Conservation (phyloP, 2,329 filamentous ascomycete genomes). For the Fusarium sp. region DNA sequence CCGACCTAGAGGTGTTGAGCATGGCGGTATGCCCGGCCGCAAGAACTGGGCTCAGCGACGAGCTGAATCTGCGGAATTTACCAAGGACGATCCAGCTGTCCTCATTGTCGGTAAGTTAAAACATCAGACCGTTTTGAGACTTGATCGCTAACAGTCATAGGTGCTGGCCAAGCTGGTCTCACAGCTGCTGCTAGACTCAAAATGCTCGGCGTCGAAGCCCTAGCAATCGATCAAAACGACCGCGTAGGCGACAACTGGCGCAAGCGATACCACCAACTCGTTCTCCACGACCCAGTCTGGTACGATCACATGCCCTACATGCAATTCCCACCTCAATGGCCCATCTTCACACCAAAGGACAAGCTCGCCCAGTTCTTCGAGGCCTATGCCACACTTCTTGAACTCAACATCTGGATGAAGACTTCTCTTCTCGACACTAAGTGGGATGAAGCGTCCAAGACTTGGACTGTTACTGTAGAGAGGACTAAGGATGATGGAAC, state of each 20-base stretch:
- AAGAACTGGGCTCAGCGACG: constrained; percentile 72
- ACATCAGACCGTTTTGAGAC: too few species aligned
- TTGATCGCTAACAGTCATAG: constrained; percentile 48
- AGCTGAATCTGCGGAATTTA: constrained; percentile 59
- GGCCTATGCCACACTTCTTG: constrained; percentile 70
- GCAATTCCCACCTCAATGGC: constrained; percentile 72
- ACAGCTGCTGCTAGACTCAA: constrained; percentile 68
- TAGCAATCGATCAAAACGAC: constrained; percentile 69
- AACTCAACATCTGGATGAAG: constrained; percentile 74
- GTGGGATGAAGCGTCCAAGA: constrained; percentile 61
- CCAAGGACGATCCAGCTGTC: constrained; percentile 64
- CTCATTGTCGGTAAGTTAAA: constrained; percentile 66
- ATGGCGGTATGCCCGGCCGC: constrained; percentile 62
- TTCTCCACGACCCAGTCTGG: constrained; percentile 75
- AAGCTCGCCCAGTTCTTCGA: constrained; percentile 77
- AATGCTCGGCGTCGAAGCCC: constrained; percentile 64
- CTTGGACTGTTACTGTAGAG: constrained; percentile 67
- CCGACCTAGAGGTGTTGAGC: constrained; percentile 66
- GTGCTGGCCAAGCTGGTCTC: constrained; percentile 70
- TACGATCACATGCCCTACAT: constrained; percentile 72
- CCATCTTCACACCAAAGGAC: constrained; percentile 77
- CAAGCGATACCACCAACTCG: constrained; percentile 70
- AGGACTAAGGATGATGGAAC: constrained; percentile 62
- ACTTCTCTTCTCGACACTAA: constrained; percentile 60
- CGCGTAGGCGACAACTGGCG: constrained; percentile 74